phyloP scores from a whole-genome alignment of 179 eudicot species.

The Drosera spatulata region DNA sequence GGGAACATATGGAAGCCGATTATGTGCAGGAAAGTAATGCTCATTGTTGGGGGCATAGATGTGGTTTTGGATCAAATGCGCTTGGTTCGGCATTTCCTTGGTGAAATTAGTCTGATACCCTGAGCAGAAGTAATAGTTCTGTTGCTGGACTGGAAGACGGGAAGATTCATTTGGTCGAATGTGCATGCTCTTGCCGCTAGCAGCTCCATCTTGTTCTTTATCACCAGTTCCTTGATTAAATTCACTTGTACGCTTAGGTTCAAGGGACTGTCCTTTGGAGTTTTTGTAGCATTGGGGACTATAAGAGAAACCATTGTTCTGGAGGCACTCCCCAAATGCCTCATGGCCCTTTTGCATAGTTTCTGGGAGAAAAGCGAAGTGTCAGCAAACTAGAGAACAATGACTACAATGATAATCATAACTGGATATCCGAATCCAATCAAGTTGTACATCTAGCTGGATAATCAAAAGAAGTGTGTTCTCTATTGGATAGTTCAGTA shows the following conservation, averaged over 20 bases:
- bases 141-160: slow-evolving; percentile 24
- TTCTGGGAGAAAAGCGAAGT: slow-evolving; percentile 26
- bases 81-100: slow-evolving; percentile 30
- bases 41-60: slow-evolving; percentile 32
- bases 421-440: no score
- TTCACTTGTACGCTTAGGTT: slow-evolving; percentile 26
- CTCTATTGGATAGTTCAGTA: no score
- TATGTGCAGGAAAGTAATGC: slow-evolving; percentile 24
- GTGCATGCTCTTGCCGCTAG: slow-evolving; percentile 19
- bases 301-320: slow-evolving; percentile 31
- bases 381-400: slow-evolving; percentile 2
- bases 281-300: slow-evolving; percentile 25
- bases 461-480: no score
- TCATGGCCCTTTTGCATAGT: slow-evolving; percentile 47
- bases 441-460: no score
- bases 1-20: slow-evolving; percentile 40
- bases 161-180: slow-evolving; percentile 25
- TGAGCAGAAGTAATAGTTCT: slow-evolving; percentile 31
- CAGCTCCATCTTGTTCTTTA: slow-evolving; percentile 22
- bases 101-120: slow-evolving; percentile 28
- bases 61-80: slow-evolving; percentile 31
- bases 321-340: slow-evolving; percentile 51
- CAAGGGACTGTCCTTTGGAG: slow-evolving; percentile 33
- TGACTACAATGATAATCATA: no score
- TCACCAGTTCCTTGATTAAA: slow-evolving; percentile 21